Evolutionary conservation across 768 basidiomycete species (phyloP), one percentile per base, ranked within the genome.

Genomic region (Coprinopsis cinerea): DNA sequence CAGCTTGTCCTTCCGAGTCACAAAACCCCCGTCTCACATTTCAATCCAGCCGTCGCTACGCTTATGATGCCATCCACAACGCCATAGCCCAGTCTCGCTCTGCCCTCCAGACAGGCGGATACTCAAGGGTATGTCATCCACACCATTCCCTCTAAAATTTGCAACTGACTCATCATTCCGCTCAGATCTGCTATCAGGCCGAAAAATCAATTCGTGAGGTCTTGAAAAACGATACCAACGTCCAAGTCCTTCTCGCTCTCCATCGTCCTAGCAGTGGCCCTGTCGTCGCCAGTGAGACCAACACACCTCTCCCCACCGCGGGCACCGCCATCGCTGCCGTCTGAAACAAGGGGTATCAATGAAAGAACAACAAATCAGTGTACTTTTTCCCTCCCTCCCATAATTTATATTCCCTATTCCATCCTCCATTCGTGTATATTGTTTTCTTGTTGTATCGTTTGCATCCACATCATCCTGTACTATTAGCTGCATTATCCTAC

Each of bases 31-130:
- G 50, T 27, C 53, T 53, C 45, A 37, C 37, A 45, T 47, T 51
- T 25, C 47, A 50, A 26, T 41, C 17, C 61, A 90, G 88, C 51
- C 75, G 81, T 49, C 74, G 87, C 60, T 90, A 90, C 59, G 78
- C 84, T 0, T 81, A 86, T 58, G 88, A 90, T 54, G 79, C 82
- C 10, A 87, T 91, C 48, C 89, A 91, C 64, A 91, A 90, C 59
- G 77, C 79, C 7, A 87, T 91, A 59, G 72, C 88, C 15, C 76
- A 75, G 51, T 82, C 84, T 57, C 82, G 82, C 39, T 78, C 80
- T 17, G 68, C 78, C 15, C 69, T 88, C 14, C 75, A 81, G 53
- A 72, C 77, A 1, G 80, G 74, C 24, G 74, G 75, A 14, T 77
- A 75, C 54, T 70, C 71, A 55, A 65, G 75, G 53, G 76, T 77